These are phyloP conservation scores for Eutrema yunnanense DNA, from an alignment of 345 rosid species.

Conservation along the genomic window DNA sequence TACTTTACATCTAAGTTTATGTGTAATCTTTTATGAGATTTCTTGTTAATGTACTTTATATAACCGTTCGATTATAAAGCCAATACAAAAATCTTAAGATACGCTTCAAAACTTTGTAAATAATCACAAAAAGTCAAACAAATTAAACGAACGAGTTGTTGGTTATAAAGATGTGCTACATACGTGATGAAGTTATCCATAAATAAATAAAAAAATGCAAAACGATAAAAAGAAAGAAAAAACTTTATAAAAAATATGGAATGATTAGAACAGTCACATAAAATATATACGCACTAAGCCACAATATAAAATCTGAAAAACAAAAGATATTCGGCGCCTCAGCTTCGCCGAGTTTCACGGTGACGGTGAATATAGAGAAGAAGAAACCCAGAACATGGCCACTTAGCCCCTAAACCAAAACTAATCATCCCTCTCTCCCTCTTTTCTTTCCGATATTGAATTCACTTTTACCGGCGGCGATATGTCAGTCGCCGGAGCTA, in stretches of 20 bases:
- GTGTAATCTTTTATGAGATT: too few species aligned
- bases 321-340: conserved; percentile 4
- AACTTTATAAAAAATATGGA: background rate
- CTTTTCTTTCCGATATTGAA: background rate
- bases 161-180: background rate
- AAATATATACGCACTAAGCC: background rate
- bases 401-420: background rate
- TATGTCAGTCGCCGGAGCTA: conserved; percentile 53
- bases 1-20: too few species aligned
- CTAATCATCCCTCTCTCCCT: background rate
- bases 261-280: conserved; percentile 12
- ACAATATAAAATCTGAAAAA: background rate
- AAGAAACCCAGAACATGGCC: conserved; percentile 10
- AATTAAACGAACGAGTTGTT: background rate
- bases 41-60: too few species aligned
- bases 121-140: too few species aligned
- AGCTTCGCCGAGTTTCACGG: conserved; percentile 9
- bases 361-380: conserved; percentile 14
- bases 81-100: too few species aligned
- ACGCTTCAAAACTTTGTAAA: too few species aligned
- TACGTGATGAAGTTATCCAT: background rate
- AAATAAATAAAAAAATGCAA: background rate
- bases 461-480: conserved; percentile 14
- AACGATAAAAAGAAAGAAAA: background rate
- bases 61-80: too few species aligned